Conservation (phyloP, 1,284 basidiomycete species). For the Papiliotrema fonsecae region DNA sequence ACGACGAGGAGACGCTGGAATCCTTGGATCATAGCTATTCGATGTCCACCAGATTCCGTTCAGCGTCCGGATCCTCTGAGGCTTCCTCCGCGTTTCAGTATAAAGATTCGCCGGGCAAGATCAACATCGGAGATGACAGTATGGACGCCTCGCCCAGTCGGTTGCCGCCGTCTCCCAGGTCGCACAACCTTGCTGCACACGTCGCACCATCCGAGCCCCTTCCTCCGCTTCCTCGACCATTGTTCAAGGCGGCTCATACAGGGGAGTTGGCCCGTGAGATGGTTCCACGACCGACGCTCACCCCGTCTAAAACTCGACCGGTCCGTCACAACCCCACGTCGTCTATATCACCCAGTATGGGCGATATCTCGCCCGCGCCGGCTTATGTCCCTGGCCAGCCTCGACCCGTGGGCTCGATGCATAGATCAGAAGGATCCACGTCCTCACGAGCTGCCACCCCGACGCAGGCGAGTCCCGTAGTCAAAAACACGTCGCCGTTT, state of each 20-base stretch:
- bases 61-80: constrained; percentile 4
- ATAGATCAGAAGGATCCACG: constrained; percentile 24
- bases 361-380: constrained; percentile 14
- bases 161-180: constrained; percentile 30
- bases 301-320: constrained; percentile 31
- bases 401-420: constrained; percentile 31
- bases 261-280: background rate
- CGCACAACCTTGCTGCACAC: constrained; percentile 24
- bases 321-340: constrained; percentile 27
- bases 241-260: background rate
- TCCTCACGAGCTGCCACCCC: constrained; percentile 27
- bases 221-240: constrained; percentile 1
- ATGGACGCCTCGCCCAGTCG: constrained; percentile 10
- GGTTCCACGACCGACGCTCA: constrained; percentile 28
- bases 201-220: constrained; percentile 7
- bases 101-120: constrained; percentile 25
- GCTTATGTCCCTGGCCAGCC: constrained; percentile 42
- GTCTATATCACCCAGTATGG: constrained; percentile 12
- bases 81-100: constrained; percentile 28
- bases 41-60: background rate
- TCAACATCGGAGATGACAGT: constrained; percentile 4
- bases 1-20: constrained; percentile 4
- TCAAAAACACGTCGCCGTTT: too few species aligned
- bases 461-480: constrained; percentile 10
- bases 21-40: background rate